Evolutionary conservation across 2,329 filamentous ascomycete species (phyloP), one percentile per base, ranked within the genome.

Genomic region (Fusarium sp.): DNA sequence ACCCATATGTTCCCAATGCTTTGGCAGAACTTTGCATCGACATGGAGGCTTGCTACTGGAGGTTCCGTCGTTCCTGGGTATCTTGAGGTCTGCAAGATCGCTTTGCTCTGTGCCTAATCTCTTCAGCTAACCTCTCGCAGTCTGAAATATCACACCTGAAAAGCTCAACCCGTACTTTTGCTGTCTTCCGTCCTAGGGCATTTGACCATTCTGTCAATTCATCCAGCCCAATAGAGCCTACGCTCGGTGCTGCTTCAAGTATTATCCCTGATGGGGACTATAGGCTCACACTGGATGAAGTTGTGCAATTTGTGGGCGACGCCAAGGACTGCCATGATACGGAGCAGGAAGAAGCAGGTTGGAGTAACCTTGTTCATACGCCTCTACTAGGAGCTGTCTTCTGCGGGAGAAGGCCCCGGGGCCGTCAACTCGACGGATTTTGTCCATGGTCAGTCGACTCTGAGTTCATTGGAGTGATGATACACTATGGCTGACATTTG

Each of bases 321-420:
- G 59, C 58, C 13, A 30, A 52, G n/a, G 50, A 67, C 18, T 57
- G 50, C 14, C 50, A 58, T 6, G 14, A 32, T 6, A 16, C 37
- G 27, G 34, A 59, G 14, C 41, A 68, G 23, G 68, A 64, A 20
- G 64, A 70, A 20, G 23, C 37, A 18, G 54, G 60, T 6, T 67
- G 64, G 69, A 71, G 69, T 23, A 62, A 69, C 5, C 61, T 63
- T 13, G 62, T 71, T 14, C 66, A 71, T 18, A 59, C 62, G 2
- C 61, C 48, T 3, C n/a, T 70, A 5, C 67, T 70, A 3, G 18
- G 43, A 30, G 20, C 34, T 5, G 54, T 10, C 11, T 45, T 70
- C 13, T 45, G 64, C 14, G 66, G 66, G 5, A 34, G n/a, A 13
- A n/a, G 4, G 2, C 11, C 57, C 4, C 30, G 50, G 6, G 64